These are phyloP conservation scores for Trichophyton schoenleinii DNA, from an alignment of 2,329 filamentous ascomycete genomes.

Conservation along the genomic window DNA sequence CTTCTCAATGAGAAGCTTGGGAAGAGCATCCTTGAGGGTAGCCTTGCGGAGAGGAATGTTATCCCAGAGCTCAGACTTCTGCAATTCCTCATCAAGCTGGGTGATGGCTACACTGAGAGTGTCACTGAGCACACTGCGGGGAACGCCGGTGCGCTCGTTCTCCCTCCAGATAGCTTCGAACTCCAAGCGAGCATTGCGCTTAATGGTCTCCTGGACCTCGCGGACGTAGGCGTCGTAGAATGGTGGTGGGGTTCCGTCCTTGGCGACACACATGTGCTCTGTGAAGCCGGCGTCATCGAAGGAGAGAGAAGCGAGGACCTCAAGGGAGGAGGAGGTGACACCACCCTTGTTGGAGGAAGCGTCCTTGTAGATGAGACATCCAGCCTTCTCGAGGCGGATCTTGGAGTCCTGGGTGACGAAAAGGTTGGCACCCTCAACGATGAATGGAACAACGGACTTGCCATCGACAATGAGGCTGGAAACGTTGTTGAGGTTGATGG, in stretches of 20 bases:
- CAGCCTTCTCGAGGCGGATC: constrained; percentile 85
- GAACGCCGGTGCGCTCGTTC: constrained; percentile 64
- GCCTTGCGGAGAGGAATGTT: constrained; percentile 64
- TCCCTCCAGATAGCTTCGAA: constrained; percentile 99
- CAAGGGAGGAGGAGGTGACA: constrained; percentile 91
- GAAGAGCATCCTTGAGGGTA: constrained; percentile 74
- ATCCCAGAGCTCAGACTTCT: constrained; percentile 83
- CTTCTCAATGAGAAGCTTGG: constrained; percentile 70
- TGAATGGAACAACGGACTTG: constrained; percentile 79
- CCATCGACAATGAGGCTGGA: constrained; percentile 80
- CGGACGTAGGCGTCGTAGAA: constrained; percentile 94
- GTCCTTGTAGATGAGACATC: constrained; percentile 92
- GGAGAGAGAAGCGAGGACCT: constrained; percentile 85
- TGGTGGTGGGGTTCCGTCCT: constrained; percentile 64
- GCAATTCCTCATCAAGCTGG: constrained; percentile 90
- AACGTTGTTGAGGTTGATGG: constrained; percentile 81
- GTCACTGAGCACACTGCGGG: constrained; percentile 81
- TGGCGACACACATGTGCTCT: constrained; percentile 80
- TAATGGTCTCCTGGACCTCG: constrained; percentile 80
- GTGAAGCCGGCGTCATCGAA: constrained; percentile 85
- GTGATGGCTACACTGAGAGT: constrained; percentile 86
- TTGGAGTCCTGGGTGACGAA: constrained; percentile 99
- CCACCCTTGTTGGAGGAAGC: constrained; percentile 97
- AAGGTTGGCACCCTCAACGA: constrained; percentile 93
- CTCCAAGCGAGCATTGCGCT: constrained; percentile 80